Evolutionary conservation across 148 eudicot species (phyloP), one percentile per base, ranked within the genome.

Genomic region (Amaranthus hypochondriacus): DNA sequence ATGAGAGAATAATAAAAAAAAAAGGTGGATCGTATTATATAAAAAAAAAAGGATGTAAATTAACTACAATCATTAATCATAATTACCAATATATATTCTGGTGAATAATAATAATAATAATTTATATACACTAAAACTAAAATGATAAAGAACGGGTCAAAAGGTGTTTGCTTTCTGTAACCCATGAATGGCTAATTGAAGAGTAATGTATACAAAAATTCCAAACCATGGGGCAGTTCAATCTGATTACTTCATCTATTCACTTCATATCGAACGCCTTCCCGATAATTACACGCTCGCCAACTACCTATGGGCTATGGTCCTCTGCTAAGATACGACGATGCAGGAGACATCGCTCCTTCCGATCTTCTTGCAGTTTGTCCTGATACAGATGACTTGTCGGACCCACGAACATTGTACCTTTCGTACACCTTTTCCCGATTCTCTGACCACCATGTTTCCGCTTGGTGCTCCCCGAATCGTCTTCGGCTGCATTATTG

Each of bases 371-470:
- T 84, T n/a, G 86, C 88, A n/a, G 84, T 76, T 77, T 86, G 91
- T 49, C 90, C 88, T 11, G 90, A 78, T 67, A 87, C 89, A 13
- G 94, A 89, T 55, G 90, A 77, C 83, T 90, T 90, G 82, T 89
- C 90, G 2, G 92, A 84, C 13, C 92, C 94, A 13, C 95, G 83
- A 14, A 93, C 94, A 75, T 93, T 90, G 81, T 93, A 93, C 72
- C 75, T 87, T 73, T 93, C 97, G 9, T 93, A 91, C 58, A 93
- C 96, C 78, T 81, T 91, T 71, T 91, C 98, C 6, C 98, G 97
- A 62, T 93, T 93, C 80, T 91, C 98, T 4, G 98, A 88, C 98
- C 98, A 93, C 98, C 98, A 93, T 48, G 89, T 89, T 84, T 93
- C 95, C 6, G 97, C 98, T 82, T 93, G 98, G 78, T 89, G 94